Base-by-base conservation (phyloP, 2,329 filamentous ascomycete genomes). In the Ustulina deusta region DNA sequence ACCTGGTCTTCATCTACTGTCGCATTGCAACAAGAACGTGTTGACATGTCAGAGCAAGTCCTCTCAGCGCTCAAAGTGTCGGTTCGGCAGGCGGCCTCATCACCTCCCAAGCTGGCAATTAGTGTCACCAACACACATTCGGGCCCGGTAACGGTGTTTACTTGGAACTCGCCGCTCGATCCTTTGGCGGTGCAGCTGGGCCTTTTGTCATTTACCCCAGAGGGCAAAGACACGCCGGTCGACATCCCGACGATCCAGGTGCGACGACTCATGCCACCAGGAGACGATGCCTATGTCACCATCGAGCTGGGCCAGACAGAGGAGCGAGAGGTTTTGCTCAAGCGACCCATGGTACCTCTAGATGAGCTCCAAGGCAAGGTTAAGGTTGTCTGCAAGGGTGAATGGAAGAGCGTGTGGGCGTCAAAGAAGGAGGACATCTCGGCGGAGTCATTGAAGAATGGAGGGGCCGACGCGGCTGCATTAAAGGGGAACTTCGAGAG, bases 121-220 rank as follows among this genome's bases (percentile, higher is more conserved):
- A 75, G 74, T 1, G 79, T 84, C 46, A 81, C 78, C 54, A 84
- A 85, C 75, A 78, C 75, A 11, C 77, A 80, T 61, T 70, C 76
- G 2, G 63, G 70, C 4, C 73, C 81, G 0, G 76, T 84, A 61
- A 84, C 81, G 0, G 70, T 85, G 25, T 78, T 85, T 40, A 75
- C 72, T 3, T 85, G 83, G 77, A 76, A 80, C 56, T 82, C 82
- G 0, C 83, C 83, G n/a, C 75, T 85, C n/a, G 83, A 85, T 69
- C 74, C 77, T 0, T 59, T 82, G 17, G 82, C 79, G 0, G 66
- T 83, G 52, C 77, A 80, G 61, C 76, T 84, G 2, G 83, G 83
- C 9, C 73, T 82, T n/a, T 59, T 84, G 4, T 74, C 75, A 38
- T 78, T 85, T 68, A 81, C 77, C 2, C 80, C 79, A 2, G 74